Conservation (phyloP, 176 grass and related monocot genomes). For the Hsuehochloa calcarea region DNA sequence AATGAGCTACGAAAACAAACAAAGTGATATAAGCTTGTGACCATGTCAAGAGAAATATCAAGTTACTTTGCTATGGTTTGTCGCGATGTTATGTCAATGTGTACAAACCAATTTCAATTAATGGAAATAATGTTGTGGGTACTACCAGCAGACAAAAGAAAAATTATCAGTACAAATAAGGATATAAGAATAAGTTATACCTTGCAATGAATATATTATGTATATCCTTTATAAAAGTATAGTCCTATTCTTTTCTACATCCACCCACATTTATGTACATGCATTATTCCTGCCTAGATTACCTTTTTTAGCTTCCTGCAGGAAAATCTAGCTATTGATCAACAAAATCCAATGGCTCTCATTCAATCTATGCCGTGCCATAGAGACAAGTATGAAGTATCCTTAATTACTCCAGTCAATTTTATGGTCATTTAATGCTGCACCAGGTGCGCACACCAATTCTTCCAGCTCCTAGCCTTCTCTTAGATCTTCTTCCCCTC, state of each 20-base stretch:
- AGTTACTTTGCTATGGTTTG: background rate
- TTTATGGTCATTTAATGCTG: background rate
- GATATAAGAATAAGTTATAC: background rate
- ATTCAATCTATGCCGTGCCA: background rate
- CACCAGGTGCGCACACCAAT: background rate
- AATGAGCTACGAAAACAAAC: background rate
- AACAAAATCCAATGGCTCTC: background rate
- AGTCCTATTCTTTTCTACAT: background rate
- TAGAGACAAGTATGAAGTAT: background rate
- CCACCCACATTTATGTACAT: background rate
- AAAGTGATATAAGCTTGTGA: background rate
- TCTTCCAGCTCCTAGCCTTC: background rate
- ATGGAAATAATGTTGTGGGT: background rate
- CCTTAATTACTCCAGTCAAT: background rate
- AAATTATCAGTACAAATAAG: background rate
- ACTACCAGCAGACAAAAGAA: background rate
- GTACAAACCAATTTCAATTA: background rate
- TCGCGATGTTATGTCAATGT: background rate
- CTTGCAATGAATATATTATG: background rate
- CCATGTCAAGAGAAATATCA: background rate
- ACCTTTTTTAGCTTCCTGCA: background rate
- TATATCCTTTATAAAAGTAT: background rate
- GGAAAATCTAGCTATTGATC: background rate
- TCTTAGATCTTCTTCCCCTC: background rate
- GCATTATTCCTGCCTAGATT: background rate